These are phyloP conservation scores for Astrephomene gubernaculifera DNA, from an alignment of 139 green algal genomes.

Conservation along the genomic window DNA sequence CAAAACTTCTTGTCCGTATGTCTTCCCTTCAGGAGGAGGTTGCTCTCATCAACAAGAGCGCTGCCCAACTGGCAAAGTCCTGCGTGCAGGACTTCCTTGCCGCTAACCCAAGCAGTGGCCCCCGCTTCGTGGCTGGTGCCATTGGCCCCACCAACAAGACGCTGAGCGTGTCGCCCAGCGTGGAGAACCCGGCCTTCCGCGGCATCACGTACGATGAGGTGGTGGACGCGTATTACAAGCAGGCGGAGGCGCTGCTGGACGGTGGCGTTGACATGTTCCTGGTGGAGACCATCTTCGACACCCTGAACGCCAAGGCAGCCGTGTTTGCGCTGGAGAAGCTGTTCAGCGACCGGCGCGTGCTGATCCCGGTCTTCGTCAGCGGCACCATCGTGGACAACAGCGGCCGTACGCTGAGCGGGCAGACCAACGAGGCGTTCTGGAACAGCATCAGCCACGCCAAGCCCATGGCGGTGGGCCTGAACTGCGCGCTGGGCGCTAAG, in stretches of 20 bases:
- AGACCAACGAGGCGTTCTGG: constrained; percentile 99
- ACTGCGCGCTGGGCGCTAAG: constrained; percentile 95
- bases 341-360: constrained; percentile 83
- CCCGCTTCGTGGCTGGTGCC: constrained; percentile 94
- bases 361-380: constrained; percentile 95
- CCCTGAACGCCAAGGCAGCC: constrained; percentile 97
- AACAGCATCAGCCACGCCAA: constrained; percentile 93
- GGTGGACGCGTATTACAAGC: constrained; percentile 94
- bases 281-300: constrained; percentile 99
- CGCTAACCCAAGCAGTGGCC: constrained; percentile 75
- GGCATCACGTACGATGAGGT: constrained; percentile 97
- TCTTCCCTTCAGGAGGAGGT: constrained; percentile 86
- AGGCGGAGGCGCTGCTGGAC: constrained; percentile 87
- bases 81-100: constrained; percentile 80
- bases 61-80: constrained; percentile 89
- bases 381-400: constrained; percentile 98
- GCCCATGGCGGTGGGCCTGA: constrained; percentile 95
- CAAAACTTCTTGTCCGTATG: too few relatives aligned
- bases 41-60: constrained; percentile 89
- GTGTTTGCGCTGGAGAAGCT: constrained; percentile 94
- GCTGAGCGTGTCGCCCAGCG: constrained; percentile 93
- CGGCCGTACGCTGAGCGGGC: constrained; percentile 94
- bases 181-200: constrained; percentile 97
- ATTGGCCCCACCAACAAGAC: constrained; percentile 98
- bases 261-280: constrained; percentile 97